Base-by-base conservation (phyloP, 2,329 filamentous ascomycete species). In the Aureobasidium namibiae region DNA sequence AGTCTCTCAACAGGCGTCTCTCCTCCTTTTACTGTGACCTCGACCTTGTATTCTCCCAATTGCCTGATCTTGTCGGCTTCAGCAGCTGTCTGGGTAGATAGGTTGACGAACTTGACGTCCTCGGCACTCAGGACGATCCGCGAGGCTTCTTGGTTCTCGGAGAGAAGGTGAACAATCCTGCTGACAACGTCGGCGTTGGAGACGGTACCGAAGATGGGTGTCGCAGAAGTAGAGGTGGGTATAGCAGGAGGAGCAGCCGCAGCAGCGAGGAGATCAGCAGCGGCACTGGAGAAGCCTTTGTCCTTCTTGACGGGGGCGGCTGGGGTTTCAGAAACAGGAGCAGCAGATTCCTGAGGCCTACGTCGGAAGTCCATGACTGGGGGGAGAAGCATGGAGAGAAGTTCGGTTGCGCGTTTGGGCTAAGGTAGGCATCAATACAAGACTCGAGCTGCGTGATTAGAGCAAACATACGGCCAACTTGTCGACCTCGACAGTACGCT, bases 131-230 rank as follows among this genome's bases (percentile, higher is more conserved):
- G 60, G 18, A 78, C 73, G 2, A 84, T 75, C 18, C 76, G 72
- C 33, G 74, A 72, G 29, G 78, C 79, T 67, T 82, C 76, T 57
- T 79, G 75, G 63, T 81, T 78, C 60, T 76, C 74, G 36, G 75
- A 76, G 63, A 83, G 69, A 24, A 76, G 73, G 42, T 73, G 73
- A 61, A 74, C 76, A 59, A 84, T 73, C 24, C 74, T 76, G 16
- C 71, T 67, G 8, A 74, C 75, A 57, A 84, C 72, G 66, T 84
- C 81, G 24, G 72, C 68, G 8, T 76, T 77, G n/a, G 79, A 78
- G 4, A 84, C 80, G 3, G 79, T 80, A 26, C 81, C 81, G 63
- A 80, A 79, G 50, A 80, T 82, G 16, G 72, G 70, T 21, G 45
- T 57, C 67, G 39, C 68, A 64, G 10, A 62, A 53, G 18, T 65